phyloP scores from a whole-genome alignment of 176 grass and related monocot species.

The Zoysia japonica region DNA sequence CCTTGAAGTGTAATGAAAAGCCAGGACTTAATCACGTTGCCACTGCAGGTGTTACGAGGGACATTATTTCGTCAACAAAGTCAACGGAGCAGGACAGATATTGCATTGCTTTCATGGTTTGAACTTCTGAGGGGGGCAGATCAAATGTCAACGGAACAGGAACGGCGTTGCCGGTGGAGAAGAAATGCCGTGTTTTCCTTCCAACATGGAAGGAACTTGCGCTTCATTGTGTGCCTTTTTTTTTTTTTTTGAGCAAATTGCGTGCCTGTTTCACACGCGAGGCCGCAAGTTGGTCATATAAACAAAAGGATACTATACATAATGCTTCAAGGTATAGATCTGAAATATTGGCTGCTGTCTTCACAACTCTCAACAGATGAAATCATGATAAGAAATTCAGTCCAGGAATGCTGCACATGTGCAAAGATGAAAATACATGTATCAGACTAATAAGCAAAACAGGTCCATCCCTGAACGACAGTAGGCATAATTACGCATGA shows the following conservation, averaged over 20 bases:
- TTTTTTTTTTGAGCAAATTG: too few relatives aligned
- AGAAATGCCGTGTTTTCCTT: neutral
- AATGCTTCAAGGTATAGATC: neutral
- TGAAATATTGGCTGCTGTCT: neutral
- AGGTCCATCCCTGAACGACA: neutral
- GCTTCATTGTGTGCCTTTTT: neutral
- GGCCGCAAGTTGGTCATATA: neutral
- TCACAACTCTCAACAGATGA: neutral
- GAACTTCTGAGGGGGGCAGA: neutral
- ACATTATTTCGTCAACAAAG: constrained; percentile 2
- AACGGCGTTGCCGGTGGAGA: neutral
- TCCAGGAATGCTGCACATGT: neutral
- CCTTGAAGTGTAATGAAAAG: constrained; percentile 12
- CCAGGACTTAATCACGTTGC: constrained; percentile 13
- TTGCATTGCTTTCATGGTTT: neutral
- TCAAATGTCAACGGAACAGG: constrained; percentile 20
- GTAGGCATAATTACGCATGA: neutral
- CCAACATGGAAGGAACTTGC: neutral
- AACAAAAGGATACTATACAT: neutral
- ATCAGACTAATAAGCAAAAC: neutral
- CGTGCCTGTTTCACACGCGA: neutral
- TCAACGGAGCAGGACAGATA: constrained; percentile 1
- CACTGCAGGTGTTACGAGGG: neutral
- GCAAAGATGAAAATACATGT: neutral
- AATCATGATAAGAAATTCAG: neutral